Evolutionary conservation across 768 basidiomycete species (phyloP).

Genomic region (Boletus tylopilopsis): DNA sequence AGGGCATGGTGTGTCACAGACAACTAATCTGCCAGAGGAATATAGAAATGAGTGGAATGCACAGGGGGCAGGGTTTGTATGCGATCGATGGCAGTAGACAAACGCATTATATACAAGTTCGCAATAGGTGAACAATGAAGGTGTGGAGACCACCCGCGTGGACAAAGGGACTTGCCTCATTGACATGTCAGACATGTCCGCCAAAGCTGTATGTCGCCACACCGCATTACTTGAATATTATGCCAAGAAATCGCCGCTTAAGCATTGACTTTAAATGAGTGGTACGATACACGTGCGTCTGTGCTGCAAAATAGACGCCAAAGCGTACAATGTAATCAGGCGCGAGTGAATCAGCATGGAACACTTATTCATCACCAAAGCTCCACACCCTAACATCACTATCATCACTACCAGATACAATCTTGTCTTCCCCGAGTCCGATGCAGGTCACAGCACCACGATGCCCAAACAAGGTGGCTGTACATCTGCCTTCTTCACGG

Average conservation of each 20-base stretch:
- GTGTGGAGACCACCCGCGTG: too few species aligned
- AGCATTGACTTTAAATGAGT: background rate
- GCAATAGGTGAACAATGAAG: too few species aligned
- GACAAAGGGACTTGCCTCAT: constrained; percentile 13
- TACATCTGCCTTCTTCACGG: constrained; percentile 82
- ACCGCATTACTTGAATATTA: background rate
- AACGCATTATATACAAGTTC: constrained; percentile 14
- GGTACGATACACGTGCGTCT: background rate
- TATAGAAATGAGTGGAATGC: constrained; percentile 4
- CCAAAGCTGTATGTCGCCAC: too few species aligned
- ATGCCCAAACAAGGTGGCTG: constrained; percentile 89
- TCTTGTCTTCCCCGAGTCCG: constrained; percentile 89
- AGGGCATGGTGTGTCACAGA: constrained; percentile 27
- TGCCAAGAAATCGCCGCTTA: background rate
- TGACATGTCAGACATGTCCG: too few species aligned
- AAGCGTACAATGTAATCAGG: background rate
- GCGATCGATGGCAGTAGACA: background rate
- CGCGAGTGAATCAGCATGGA: background rate
- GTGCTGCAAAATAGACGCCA: background rate
- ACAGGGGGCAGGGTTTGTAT: background rate
- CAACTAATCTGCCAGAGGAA: constrained; percentile 4
- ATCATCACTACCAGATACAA: constrained; percentile 95
- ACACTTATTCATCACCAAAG: constrained; percentile 38
- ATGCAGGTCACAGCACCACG: constrained; percentile 91
- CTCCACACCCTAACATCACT: constrained; percentile 84